Evolutionary conservation across 2,329 filamentous ascomycete species (phyloP).

Genomic region (Fusarium clavum): DNA sequence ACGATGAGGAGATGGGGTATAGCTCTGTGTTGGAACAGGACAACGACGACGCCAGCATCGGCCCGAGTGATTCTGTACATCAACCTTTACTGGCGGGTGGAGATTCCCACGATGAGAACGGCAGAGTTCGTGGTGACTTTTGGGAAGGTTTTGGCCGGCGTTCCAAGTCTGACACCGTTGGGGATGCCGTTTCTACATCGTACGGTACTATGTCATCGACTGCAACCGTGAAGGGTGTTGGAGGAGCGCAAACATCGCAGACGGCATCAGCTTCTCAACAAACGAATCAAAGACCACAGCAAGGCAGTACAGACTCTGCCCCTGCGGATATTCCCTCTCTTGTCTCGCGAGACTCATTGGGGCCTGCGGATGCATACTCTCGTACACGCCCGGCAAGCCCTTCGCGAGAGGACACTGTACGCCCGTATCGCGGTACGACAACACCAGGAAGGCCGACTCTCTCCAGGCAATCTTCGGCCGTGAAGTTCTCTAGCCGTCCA

Average conservation of each 20-base stretch:
- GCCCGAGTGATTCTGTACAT: conserved; percentile 23
- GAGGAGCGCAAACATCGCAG: conserved; percentile 15
- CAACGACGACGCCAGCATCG: conserved; percentile 48
- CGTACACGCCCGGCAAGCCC: conserved; percentile 46
- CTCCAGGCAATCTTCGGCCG: conserved; percentile 64
- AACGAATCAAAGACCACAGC: not conserved
- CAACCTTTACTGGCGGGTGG: conserved; percentile 41
- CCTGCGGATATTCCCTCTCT: conserved; percentile 44
- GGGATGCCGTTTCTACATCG: conserved; percentile 34
- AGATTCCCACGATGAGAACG: conserved; percentile 12
- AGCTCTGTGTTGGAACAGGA: conserved; percentile 33
- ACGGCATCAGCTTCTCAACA: conserved; percentile 12
- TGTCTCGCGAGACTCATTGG: conserved; percentile 25
- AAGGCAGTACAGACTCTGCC: conserved; percentile 9
- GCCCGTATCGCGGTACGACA: conserved; percentile 34
- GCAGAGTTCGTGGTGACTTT: conserved; percentile 25
- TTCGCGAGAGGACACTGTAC: conserved; percentile 36
- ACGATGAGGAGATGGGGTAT: conserved; percentile 46
- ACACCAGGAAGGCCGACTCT: conserved; percentile 58
- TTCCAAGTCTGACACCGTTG: conserved; percentile 18
- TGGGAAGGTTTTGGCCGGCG: conserved; percentile 31
- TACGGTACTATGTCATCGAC: conserved; percentile 52
- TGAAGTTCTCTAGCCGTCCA: conserved; percentile 78
- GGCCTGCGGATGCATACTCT: conserved; percentile 11
- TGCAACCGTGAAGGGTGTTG: conserved; percentile 35